These are phyloP conservation scores for Xylariomycetidae sp. DNA, from an alignment of 2,329 filamentous ascomycete species.

Conservation along the genomic window DNA sequence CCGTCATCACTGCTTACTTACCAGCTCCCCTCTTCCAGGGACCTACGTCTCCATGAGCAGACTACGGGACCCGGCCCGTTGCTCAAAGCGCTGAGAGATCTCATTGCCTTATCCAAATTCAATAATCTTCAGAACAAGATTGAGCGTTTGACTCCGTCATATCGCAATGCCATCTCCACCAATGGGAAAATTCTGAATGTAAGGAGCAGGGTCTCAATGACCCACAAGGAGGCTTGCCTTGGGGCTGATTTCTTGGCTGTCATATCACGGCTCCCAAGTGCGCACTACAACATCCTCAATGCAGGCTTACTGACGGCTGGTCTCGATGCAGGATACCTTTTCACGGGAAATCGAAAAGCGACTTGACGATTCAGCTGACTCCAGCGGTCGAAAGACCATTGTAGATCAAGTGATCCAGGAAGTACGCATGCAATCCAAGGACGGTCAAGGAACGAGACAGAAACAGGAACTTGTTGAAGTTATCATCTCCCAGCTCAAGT, in stretches of 20 bases:
- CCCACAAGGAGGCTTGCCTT: too few relatives aligned
- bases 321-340: too few relatives aligned
- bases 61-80: constrained; percentile 3
- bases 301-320: too few relatives aligned
- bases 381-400: constrained; percentile 6
- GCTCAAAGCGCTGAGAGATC: constrained; percentile 3
- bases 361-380: too few relatives aligned
- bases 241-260: too few relatives aligned
- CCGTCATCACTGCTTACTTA: neutral
- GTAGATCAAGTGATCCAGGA: constrained; percentile 6
- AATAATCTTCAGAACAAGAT: constrained; percentile 4
- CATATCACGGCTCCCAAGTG: neutral
- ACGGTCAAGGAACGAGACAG: neutral
- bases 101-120: constrained; percentile 1
- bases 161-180: constrained; percentile 1
- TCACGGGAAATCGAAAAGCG: too few relatives aligned
- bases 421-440: too few relatives aligned
- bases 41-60: constrained; percentile 7
- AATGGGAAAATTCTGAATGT: too few relatives aligned
- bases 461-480: constrained; percentile 4
- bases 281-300: too few relatives aligned
- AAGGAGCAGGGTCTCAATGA: too few relatives aligned
- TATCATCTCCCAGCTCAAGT: constrained; percentile 5
- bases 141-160: constrained; percentile 5
- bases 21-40: constrained; percentile 1